phyloP scores from a whole-genome alignment of 2,329 filamentous ascomycete species.

The Emericellopsis cladophorae region DNA sequence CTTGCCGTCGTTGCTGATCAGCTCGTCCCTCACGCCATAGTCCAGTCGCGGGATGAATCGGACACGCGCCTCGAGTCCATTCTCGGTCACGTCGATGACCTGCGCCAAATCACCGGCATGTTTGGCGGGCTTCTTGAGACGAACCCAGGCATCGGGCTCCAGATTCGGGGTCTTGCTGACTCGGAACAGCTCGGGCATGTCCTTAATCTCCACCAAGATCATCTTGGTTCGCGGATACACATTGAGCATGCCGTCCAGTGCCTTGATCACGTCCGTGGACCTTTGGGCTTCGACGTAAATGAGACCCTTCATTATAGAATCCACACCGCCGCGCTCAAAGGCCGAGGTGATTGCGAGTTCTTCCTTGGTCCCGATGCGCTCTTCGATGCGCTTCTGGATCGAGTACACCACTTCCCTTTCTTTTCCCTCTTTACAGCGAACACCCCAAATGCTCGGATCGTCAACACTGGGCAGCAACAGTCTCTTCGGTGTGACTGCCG shows the following conservation, averaged over 20 bases:
- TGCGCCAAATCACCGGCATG: slow-evolving; percentile 86
- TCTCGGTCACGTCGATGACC: slow-evolving; percentile 84
- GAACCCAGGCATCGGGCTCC: slow-evolving; percentile 83
- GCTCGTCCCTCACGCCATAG: slow-evolving; percentile 78
- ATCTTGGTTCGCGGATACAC: slow-evolving; percentile 83
- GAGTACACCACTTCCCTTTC: slow-evolving; percentile 82
- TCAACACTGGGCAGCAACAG: slow-evolving; percentile 85
- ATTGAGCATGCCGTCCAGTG: slow-evolving; percentile 74
- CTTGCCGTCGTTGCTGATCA: slow-evolving; percentile 48
- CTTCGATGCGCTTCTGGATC: slow-evolving; percentile 80
- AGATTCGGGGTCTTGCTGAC: slow-evolving; percentile 78
- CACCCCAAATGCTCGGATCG: slow-evolving; percentile 91
- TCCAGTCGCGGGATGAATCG: slow-evolving; percentile 83
- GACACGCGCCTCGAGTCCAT: slow-evolving; percentile 78
- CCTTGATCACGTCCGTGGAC: slow-evolving; percentile 73
- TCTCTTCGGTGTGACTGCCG: slow-evolving; percentile 70
- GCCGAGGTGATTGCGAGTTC: slow-evolving; percentile 77
- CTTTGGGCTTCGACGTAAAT: slow-evolving; percentile 89
- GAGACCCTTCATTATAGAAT: slow-evolving; percentile 79
- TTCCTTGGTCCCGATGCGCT: slow-evolving; percentile 64
- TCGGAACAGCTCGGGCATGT: slow-evolving; percentile 92
- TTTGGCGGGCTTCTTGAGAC: slow-evolving; percentile 65
- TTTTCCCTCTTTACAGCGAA: slow-evolving; percentile 89
- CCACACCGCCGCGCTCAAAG: slow-evolving; percentile 73
- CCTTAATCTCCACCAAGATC: slow-evolving; percentile 84